Conservation (phyloP, 225 moss, liverwort and hornwort genomes). For the Antitrichia curtipendula region DNA sequence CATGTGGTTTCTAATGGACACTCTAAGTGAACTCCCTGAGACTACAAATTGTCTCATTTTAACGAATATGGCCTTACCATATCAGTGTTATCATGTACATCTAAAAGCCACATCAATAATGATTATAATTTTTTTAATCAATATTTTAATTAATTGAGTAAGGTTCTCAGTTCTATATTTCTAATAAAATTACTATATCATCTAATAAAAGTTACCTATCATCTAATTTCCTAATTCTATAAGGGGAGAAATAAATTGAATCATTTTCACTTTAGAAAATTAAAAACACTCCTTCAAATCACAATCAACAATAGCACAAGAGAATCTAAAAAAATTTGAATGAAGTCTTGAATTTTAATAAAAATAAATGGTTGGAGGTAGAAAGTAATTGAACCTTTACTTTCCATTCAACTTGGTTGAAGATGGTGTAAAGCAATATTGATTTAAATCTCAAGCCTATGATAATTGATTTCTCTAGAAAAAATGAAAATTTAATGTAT, state of each 20-base stretch:
- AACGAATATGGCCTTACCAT: too few species aligned
- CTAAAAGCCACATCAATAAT: not conserved
- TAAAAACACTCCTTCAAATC: not conserved
- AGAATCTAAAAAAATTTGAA: not conserved
- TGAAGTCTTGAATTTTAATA: not conserved
- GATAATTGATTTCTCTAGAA: not conserved
- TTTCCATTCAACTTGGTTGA: not conserved
- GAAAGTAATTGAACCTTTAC: not conserved
- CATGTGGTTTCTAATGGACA: too few species aligned
- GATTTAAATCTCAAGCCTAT: rapidly evolving
- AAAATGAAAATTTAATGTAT: not conserved
- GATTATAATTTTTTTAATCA: too few species aligned
- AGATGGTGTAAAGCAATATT: not conserved
- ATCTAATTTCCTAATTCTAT: not conserved
- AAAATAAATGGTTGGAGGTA: rapidly evolving
- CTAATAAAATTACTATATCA: too few species aligned
- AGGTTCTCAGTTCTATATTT: not conserved
- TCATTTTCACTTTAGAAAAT: not conserved
- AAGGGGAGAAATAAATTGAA: not conserved
- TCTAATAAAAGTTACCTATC: rapidly evolving
- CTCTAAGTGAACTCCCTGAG: too few species aligned
- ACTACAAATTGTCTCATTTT: too few species aligned
- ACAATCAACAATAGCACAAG: not conserved
- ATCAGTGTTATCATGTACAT: too few species aligned
- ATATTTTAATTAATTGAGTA: not conserved